phyloP scores from a whole-genome alignment of 768 basidiomycete species.

The Hortiboletus campestris region DNA sequence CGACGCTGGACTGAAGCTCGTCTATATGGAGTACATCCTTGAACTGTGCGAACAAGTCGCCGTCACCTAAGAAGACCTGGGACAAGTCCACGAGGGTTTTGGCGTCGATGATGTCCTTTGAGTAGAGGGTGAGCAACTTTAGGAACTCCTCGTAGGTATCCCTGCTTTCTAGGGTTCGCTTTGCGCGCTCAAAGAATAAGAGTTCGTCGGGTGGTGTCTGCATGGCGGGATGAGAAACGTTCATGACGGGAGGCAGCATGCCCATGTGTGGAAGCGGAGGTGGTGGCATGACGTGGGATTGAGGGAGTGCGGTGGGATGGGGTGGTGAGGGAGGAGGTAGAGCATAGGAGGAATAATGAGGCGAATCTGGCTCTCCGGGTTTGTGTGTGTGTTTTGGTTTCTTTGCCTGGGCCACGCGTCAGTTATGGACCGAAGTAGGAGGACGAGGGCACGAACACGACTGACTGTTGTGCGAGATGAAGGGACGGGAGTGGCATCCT shows the following conservation, averaged over 20 bases:
- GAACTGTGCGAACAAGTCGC: slow-evolving; percentile 79
- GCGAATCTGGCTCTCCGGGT: slow-evolving; percentile 54
- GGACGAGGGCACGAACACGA: slow-evolving; percentile 39
- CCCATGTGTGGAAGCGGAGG: slow-evolving; percentile 27
- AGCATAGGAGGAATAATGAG: slow-evolving; percentile 41
- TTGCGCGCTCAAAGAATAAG: slow-evolving; percentile 92
- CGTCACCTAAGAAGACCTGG: slow-evolving; percentile 78
- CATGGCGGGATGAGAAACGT: slow-evolving; percentile 29
- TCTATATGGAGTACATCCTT: slow-evolving; percentile 84
- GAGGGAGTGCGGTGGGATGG: slow-evolving; percentile 21
- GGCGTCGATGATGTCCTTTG: slow-evolving; percentile 87
- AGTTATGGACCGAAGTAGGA: neutral
- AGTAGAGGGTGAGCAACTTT: slow-evolving; percentile 87
- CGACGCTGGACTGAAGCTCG: slow-evolving; percentile 54
- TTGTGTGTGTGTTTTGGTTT: slow-evolving; percentile 63
- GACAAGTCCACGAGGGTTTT: slow-evolving; percentile 79
- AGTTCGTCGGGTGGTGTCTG: slow-evolving; percentile 67
- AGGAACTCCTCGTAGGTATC: slow-evolving; percentile 92
- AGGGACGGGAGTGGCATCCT: slow-evolving; percentile 63
- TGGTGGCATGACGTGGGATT: slow-evolving; percentile 30
- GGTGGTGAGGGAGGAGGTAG: slow-evolving; percentile 41
- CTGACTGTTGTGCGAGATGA: slow-evolving; percentile 47
- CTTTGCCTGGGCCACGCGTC: slow-evolving; percentile 45
- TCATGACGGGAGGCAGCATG: slow-evolving; percentile 24
- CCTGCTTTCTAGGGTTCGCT: slow-evolving; percentile 69